phyloP scores from a whole-genome alignment of 2,329 filamentous ascomycete species.

The Aspergillus vadensis region DNA sequence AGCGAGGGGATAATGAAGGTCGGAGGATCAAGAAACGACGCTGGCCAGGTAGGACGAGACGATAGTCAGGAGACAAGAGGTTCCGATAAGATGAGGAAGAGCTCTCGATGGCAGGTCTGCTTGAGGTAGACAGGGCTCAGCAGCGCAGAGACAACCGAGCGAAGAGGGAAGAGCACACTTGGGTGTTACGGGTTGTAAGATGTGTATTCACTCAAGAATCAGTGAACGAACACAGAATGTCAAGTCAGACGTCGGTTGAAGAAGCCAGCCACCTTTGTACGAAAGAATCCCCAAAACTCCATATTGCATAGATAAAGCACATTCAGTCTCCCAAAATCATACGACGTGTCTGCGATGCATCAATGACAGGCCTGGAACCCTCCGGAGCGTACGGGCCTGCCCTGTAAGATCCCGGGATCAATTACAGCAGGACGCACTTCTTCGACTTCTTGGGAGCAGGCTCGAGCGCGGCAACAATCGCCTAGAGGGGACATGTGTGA shows the following conservation, averaged over 20 bases:
- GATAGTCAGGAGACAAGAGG: background rate
- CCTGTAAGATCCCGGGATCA: conserved; percentile 7
- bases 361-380: conserved; percentile 8
- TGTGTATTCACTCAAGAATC: conserved; percentile 9
- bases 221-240: conserved; percentile 10
- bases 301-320: conserved; percentile 16
- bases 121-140: background rate
- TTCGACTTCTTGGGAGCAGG: conserved; percentile 79
- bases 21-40: background rate
- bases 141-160: conserved; percentile 5
- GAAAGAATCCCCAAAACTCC: conserved; percentile 13
- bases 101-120: background rate
- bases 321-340: conserved; percentile 14
- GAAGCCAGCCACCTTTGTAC: conserved; percentile 6
- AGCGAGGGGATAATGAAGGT: background rate
- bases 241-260: conserved; percentile 9
- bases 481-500: conserved; percentile 54
- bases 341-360: conserved; percentile 14
- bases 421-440: conserved; percentile 71
- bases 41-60: background rate
- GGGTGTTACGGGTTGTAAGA: conserved; percentile 7
- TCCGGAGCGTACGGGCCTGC: conserved; percentile 16
- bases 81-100: background rate
- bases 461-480: conserved; percentile 92
- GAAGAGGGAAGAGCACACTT: conserved; percentile 1